phyloP scores from a whole-genome alignment of 2,329 filamentous ascomycete species.

The Cladosporium phlei region DNA sequence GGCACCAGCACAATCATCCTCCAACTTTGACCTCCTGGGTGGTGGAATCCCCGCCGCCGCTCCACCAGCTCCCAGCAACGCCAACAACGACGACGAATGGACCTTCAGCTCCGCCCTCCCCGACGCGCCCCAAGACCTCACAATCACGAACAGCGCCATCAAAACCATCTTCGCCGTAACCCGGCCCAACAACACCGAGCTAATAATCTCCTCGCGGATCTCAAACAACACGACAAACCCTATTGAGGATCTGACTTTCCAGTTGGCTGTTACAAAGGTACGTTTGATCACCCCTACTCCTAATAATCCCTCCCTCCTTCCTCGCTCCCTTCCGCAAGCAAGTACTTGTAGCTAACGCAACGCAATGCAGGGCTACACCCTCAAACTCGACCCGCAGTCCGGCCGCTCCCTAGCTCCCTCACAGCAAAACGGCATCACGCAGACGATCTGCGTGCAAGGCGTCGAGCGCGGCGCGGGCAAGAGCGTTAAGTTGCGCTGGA shows the following conservation, averaged over 20 bases:
- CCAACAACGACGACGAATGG: conserved; percentile 76
- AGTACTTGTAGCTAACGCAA: not conserved
- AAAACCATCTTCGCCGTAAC: conserved; percentile 69
- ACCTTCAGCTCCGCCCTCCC: conserved; percentile 85
- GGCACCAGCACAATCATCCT: conserved; percentile 19
- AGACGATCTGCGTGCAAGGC: conserved; percentile 73
- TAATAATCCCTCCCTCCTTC: not conserved
- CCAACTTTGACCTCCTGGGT: conserved; percentile 26
- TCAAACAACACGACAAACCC: conserved; percentile 71
- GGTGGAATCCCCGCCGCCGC: conserved; percentile 33
- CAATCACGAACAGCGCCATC: conserved; percentile 61
- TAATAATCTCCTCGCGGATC: conserved; percentile 74
- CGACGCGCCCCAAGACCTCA: conserved; percentile 56
- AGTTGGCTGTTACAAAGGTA: conserved; percentile 91
- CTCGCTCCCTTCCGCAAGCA: not conserved
- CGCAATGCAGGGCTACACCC: conserved; percentile 62
- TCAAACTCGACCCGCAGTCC: conserved; percentile 80
- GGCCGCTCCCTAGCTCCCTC: conserved; percentile 67
- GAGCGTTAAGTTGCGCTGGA: conserved; percentile 85
- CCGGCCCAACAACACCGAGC: conserved; percentile 51
- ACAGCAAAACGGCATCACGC: conserved; percentile 73
- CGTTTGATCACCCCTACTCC: not conserved
- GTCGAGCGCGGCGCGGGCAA: conserved; percentile 69
- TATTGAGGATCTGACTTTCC: conserved; percentile 78
- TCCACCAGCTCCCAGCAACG: conserved; percentile 5